Conservation (phyloP, 1,284 basidiomycete species). For the Trichosporon sp. region DNA sequence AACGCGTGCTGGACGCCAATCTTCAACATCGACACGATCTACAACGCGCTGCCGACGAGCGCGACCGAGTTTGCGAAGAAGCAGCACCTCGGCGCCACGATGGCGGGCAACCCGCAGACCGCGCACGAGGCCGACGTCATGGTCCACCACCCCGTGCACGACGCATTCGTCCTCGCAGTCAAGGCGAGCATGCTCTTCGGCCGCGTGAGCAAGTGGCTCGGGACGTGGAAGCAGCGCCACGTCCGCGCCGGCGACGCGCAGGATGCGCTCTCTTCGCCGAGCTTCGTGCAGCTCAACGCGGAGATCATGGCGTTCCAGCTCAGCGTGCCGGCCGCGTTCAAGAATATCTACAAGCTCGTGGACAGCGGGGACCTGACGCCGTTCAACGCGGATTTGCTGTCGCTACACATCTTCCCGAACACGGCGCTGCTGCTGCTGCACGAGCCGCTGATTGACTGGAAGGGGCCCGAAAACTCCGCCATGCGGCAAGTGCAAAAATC, state of each 20-base stretch:
- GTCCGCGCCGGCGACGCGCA: conserved; percentile 38
- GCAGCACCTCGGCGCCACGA: conserved; percentile 17
- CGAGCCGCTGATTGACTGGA: conserved; percentile 47
- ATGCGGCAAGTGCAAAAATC: conserved; percentile 35
- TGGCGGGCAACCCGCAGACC: conserved; percentile 44
- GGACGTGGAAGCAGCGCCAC: conserved; percentile 47
- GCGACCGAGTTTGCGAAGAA: conserved; percentile 33
- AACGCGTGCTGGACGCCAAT: conserved; percentile 43
- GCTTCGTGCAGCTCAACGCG: conserved; percentile 35
- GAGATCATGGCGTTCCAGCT: conserved; percentile 46
- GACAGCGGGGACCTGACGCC: conserved; percentile 28
- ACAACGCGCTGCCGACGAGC: conserved; percentile 39
- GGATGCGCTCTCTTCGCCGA: conserved; percentile 32
- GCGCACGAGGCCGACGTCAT: conserved; percentile 39
- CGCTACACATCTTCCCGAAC: conserved; percentile 48
- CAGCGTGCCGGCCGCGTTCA: conserved; percentile 36
- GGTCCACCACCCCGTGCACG: conserved; percentile 44
- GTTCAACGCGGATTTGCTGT: conserved; percentile 43
- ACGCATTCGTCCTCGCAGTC: conserved; percentile 44
- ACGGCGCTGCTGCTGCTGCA: conserved; percentile 41
- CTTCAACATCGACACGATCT: conserved; percentile 38
- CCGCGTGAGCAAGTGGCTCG: conserved; percentile 38
- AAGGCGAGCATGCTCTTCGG: conserved; percentile 43
- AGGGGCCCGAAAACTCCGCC: conserved; percentile 26
- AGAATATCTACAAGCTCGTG: conserved; percentile 40